Base-by-base conservation (phyloP, 805 yeast species). In the Clavispora phyllophila region DNA sequence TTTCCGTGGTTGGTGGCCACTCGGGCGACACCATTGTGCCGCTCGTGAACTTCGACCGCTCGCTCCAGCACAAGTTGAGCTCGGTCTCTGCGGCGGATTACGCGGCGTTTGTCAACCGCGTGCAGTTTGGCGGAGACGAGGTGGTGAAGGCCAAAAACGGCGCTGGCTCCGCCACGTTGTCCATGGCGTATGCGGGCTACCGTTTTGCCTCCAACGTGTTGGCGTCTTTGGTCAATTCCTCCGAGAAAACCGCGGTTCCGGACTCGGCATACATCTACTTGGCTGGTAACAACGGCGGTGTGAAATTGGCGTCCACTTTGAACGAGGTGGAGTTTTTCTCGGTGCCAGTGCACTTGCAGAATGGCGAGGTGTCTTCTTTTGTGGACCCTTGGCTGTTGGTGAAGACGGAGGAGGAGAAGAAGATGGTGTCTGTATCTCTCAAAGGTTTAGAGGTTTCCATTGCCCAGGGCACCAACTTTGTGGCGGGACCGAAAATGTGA, bases 221-320 rank as follows among this genome's bases (percentile, higher is more conserved):
- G 44, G 39, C 43, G 27, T 52, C 56, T 8, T 41, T 40, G 36
- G 26, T 43, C 19, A 14, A 8, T 25, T 5, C 12, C 12, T 28
- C 25, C 6, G 34, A 15, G 9, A 29, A 25, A 15, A 15, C n/a
- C 6, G 25, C 40, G 3, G 43, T 68, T 14, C 71, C 76, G 5
- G 81, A 76, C 48, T 69, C 77, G 9, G 67, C 79, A 3, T 76
- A 69, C 54, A 60, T 76, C 25, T 78, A 78, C 56, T 72, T 84
- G 48, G 77, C 79, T 12, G 81, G 78, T 15, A 55, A 78, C 19
- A 64, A 64, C 31, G 69, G 73, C 36, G 87, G 84, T 26, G 55
- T 63, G 26, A 56, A 60, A 39, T 63, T 76, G 35, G 62, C 72
- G 9, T 59, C 60, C 37, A 47, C 58, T 45, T 62, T 68, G 43